Conservation (phyloP, 2,329 filamentous ascomycete genomes). For the Penicillium sclerotigenum region DNA sequence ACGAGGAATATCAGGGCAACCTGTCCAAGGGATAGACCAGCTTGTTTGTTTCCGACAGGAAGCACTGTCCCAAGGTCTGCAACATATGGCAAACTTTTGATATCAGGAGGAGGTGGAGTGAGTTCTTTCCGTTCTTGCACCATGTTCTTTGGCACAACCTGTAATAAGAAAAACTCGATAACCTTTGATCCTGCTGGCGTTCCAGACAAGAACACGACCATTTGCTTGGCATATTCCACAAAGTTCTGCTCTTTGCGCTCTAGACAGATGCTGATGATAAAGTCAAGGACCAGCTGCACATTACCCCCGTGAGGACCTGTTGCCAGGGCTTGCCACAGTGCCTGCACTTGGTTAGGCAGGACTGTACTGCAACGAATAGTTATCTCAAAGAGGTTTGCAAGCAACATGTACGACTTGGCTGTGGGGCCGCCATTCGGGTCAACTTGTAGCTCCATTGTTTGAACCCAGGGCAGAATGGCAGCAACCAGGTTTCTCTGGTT, state of each 20-base stretch:
- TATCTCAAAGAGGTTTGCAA: slow-evolving; percentile 93
- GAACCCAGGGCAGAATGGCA: slow-evolving; percentile 93
- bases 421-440: slow-evolving; percentile 90
- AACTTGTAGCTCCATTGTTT: slow-evolving; percentile 85
- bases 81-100: slow-evolving; percentile 76
- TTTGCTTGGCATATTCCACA: slow-evolving; percentile 96
- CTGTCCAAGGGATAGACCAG: slow-evolving; percentile 88
- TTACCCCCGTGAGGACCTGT: slow-evolving; percentile 91
- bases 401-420: slow-evolving; percentile 85
- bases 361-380: slow-evolving; percentile 87
- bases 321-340: slow-evolving; percentile 92
- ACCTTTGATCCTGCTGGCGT: slow-evolving; percentile 83
- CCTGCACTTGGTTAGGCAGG: slow-evolving; percentile 94
- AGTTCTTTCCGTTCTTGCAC: slow-evolving; percentile 79
- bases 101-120: slow-evolving; percentile 64
- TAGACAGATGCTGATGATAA: slow-evolving; percentile 90
- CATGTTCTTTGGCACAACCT: slow-evolving; percentile 95
- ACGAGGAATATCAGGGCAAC: slow-evolving; percentile 90
- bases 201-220: slow-evolving; percentile 91
- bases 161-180: slow-evolving; percentile 86
- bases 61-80: slow-evolving; percentile 77
- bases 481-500: slow-evolving; percentile 92
- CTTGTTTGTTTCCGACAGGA: slow-evolving; percentile 84
- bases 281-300: slow-evolving; percentile 89
- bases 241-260: slow-evolving; percentile 97